Evolutionary conservation across 768 basidiomycete genomes (phyloP).

Genomic region (Myochromella boudieri): DNA sequence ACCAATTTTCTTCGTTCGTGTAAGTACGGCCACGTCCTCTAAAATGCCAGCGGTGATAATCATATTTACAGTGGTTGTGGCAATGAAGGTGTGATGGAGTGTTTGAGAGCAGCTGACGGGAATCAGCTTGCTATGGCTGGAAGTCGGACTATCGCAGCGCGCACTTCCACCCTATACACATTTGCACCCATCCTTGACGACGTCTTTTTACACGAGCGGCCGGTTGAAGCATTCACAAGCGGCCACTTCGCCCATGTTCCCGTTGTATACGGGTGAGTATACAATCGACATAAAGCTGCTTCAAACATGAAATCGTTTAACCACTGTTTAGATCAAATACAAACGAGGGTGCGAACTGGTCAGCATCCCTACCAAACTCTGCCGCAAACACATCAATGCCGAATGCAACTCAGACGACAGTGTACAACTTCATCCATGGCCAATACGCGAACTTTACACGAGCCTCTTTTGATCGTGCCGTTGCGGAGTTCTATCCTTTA

Average conservation of each 20-base stretch:
- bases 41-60: not conserved
- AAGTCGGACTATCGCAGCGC: slow-evolving; percentile 26
- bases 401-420: slow-evolving; percentile 35
- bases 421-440: slow-evolving; percentile 40
- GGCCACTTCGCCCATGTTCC: slow-evolving; percentile 39
- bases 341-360: slow-evolving; percentile 42
- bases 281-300: not conserved
- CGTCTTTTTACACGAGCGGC: slow-evolving; percentile 30
- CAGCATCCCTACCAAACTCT: slow-evolving; percentile 30
- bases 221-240: slow-evolving; percentile 37
- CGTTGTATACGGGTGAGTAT: slow-evolving; percentile 36
- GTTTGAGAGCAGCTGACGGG: slow-evolving; percentile 30
- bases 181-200: slow-evolving; percentile 39
- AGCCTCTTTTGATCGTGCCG: slow-evolving; percentile 27
- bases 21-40: slow-evolving; percentile 19
- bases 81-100: slow-evolving; percentile 25
- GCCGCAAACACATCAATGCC: slow-evolving; percentile 39
- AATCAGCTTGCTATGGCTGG: slow-evolving; percentile 32
- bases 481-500: slow-evolving; percentile 33
- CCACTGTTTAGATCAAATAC: slow-evolving; percentile 34
- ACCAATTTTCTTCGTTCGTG: slow-evolving; percentile 34
- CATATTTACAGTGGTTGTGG: slow-evolving; percentile 22
- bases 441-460: slow-evolving; percentile 34
- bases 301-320: not conserved
- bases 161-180: slow-evolving; percentile 33